phyloP scores from a whole-genome alignment of 169 alveolate species.

The Pseudocohnilembus persalinus region DNA sequence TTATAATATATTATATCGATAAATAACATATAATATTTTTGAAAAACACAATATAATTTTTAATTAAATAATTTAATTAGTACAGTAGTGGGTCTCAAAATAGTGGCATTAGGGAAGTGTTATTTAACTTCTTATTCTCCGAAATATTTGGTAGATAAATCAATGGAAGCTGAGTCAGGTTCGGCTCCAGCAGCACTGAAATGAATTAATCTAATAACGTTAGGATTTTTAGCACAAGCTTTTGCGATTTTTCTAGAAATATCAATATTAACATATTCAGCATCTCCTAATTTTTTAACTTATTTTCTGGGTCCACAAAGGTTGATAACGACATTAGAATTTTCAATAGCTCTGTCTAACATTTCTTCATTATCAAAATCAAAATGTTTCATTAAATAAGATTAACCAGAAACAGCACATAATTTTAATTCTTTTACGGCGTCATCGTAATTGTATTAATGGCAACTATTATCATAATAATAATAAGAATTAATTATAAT shows the following conservation, averaged over 20 bases:
- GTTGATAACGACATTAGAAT: constrained; percentile 52
- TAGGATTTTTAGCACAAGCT: constrained; percentile 51
- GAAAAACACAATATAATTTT: too few species aligned
- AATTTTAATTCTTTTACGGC: constrained; percentile 42
- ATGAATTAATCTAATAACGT: constrained; percentile 54
- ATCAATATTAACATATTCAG: constrained; percentile 43
- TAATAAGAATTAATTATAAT: background rate
- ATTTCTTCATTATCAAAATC: constrained; percentile 47
- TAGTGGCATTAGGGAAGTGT: constrained; percentile 54
- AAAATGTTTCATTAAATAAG: constrained; percentile 24
- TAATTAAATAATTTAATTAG: constrained; percentile 9
- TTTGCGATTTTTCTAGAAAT: constrained; percentile 53
- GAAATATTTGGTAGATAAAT: constrained; percentile 42
- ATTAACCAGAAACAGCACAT: constrained; percentile 35
- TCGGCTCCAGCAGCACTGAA: constrained; percentile 58
- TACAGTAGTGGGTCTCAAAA: constrained; percentile 48
- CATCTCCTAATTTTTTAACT: constrained; percentile 27
- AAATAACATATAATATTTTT: too few species aligned
- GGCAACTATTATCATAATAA: background rate
- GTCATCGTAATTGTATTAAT: constrained; percentile 36
- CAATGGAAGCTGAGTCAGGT: constrained; percentile 41
- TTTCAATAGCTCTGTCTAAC: constrained; percentile 39
- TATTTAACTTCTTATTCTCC: constrained; percentile 63
- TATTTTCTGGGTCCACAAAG: constrained; percentile 39
- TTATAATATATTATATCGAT: too few species aligned